Evolutionary conservation across 2,329 filamentous ascomycete genomes (phyloP).

Genomic region (Penicillium sp.): DNA sequence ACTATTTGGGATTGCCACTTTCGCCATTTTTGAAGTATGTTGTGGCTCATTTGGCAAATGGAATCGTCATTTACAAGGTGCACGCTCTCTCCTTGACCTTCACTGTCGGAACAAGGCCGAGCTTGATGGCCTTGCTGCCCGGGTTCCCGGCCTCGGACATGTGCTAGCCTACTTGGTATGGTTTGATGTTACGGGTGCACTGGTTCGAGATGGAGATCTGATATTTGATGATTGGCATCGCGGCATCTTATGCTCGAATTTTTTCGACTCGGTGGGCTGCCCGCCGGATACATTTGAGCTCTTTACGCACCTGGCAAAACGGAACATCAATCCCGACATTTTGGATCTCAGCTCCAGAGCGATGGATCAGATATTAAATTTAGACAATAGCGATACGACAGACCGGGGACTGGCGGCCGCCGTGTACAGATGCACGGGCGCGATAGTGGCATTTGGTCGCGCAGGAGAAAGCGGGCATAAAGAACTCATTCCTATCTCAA

Average conservation of each 20-base stretch:
- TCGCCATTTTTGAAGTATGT: slow-evolving; percentile 48
- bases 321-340: slow-evolving; percentile 7
- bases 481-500: not conserved
- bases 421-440: slow-evolving; percentile 39
- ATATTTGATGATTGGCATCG: slow-evolving; percentile 49
- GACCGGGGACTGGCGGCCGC: slow-evolving; percentile 28
- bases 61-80: slow-evolving; percentile 42
- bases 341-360: slow-evolving; percentile 15
- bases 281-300: slow-evolving; percentile 40
- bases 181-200: slow-evolving; percentile 42
- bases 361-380: slow-evolving; percentile 20
- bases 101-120: slow-evolving; percentile 39
- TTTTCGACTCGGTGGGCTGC: slow-evolving; percentile 43
- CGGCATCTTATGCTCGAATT: slow-evolving; percentile 31
- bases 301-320: slow-evolving; percentile 36
- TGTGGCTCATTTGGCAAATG: slow-evolving; percentile 45
- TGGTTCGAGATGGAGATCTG: slow-evolving; percentile 21
- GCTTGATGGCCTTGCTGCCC: slow-evolving; percentile 33
- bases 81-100: slow-evolving; percentile 42
- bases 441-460: slow-evolving; percentile 33
- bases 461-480: not conserved
- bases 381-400: slow-evolving; percentile 15
- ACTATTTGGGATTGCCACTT: slow-evolving; percentile 46
- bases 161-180: slow-evolving; percentile 44
- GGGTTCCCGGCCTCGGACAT: slow-evolving; percentile 39